These are phyloP conservation scores for Fusarium nanum DNA, from an alignment of 2,329 filamentous ascomycete genomes.

Conservation along the genomic window DNA sequence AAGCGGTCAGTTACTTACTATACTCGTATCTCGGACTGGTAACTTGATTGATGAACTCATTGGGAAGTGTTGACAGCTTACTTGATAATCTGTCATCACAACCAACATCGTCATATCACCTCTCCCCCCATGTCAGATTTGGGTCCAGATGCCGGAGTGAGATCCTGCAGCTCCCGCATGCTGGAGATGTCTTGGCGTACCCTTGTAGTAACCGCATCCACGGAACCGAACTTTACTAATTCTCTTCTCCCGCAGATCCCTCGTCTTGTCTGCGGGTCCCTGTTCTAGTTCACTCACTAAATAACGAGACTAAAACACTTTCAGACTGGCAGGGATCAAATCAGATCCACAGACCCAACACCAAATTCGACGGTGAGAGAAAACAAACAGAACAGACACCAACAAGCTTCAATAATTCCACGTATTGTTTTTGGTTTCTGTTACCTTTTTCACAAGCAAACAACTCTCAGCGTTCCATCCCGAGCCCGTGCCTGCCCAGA, in stretches of 20 bases:
- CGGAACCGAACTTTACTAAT: conserved; percentile 18
- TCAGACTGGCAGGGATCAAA: conserved; percentile 6
- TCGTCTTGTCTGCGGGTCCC: conserved; percentile 22
- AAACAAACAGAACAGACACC: neutral
- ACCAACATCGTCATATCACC: neutral
- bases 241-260: conserved; percentile 12
- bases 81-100: neutral
- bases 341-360: conserved; percentile 8
- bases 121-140: conserved; percentile 24
- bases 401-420: conserved; percentile 5
- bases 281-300: too few relatives aligned
- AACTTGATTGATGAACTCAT: neutral
- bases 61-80: neutral
- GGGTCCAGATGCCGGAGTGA: conserved; percentile 31
- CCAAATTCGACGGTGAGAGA: conserved; percentile 13
- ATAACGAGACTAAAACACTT: neutral
- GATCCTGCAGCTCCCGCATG: conserved; percentile 39
- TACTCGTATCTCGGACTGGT: neutral
- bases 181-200: conserved; percentile 33
- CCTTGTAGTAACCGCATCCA: conserved; percentile 34
- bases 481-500: neutral
- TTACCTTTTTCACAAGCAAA: neutral
- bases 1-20: neutral
- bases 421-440: neutral
- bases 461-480: neutral